A percentile compares a stretch with the other conserved stretches of the same genome.
Evolutionary conservation across 805 yeast genomes (phyloP).

Genomic region (Lachancea sp.): DNA sequence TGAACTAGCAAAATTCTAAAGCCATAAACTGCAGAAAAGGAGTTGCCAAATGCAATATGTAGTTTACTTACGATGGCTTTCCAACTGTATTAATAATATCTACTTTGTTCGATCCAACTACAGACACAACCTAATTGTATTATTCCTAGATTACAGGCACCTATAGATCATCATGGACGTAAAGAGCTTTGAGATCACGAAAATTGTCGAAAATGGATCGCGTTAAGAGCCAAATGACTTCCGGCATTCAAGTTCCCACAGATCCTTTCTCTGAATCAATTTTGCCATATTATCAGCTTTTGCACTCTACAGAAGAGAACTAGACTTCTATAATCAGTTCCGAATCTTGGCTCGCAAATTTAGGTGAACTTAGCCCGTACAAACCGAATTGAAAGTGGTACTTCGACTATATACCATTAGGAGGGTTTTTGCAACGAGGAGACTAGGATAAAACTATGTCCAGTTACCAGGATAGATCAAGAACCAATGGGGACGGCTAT

Average conservation of each 20-base stretch:
- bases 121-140: too few species aligned
- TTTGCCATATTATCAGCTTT: background rate
- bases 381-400: background rate
- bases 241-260: too few species aligned
- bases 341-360: too few species aligned
- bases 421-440: background rate
- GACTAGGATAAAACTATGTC: background rate
- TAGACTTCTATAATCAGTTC: too few species aligned
- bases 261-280: background rate
- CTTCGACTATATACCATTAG: background rate
- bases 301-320: background rate
- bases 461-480: background rate
- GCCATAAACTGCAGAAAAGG: too few species aligned
- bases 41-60: too few species aligned
- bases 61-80: too few species aligned
- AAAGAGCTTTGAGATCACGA: slow-evolving; percentile 2
- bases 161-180: background rate
- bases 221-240: too few species aligned
- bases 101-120: too few species aligned
- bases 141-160: too few species aligned
- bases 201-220: slow-evolving; percentile 1
- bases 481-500: slow-evolving; percentile 1
- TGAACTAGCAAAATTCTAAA: slow-evolving; percentile 4
- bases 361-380: too few species aligned
- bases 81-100: too few species aligned